Evolutionary conservation across 192 early-diverging fungal genomes (phyloP), one percentile per base, ranked within the genome.

Genomic region (Backusella circina): DNA sequence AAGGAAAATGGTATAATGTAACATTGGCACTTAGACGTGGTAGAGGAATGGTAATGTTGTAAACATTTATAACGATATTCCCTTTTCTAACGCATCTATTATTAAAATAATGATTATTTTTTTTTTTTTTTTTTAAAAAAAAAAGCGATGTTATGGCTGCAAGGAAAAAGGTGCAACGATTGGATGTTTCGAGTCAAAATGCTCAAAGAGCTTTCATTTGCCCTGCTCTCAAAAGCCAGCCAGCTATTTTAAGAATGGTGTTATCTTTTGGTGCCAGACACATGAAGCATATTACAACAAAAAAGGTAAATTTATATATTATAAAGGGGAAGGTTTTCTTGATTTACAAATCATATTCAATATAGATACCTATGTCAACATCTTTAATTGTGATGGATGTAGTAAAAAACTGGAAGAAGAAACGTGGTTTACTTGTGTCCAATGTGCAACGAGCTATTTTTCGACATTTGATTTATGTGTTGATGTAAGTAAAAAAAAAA

Each of bases 121-220:
- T 85, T 36, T 21, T 30, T 70, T 44, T 64, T 38, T 2, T 51
- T 32, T 85, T 35, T n/a, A 41, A 72, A 67, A 66, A 65, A 68
- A 9, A 12, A 76, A 91, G 88, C 88, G 87, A 83, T 96, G 96
- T 70, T 82, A 84, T 5, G 80, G 54, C 2, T 97, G 96, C 79
- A 90, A 89, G 67, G 90, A 91, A 74, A 89, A 90, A 12, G 96
- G 96, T 0, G 95, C 96, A 0, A 94, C 95, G 0, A 85, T 94
- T 33, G 95, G 95, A 10, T 97, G 96, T 76, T 96, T 96, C 78
- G 90, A 96, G 71, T 86, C 87, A 6, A 90, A 93, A 66, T 97
- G 96, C 76, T 82, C 86, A n/a, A 84, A 87, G 69, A 93, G 91
- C 28, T 97, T 93, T 73, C 96, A 97, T 75, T 81, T 96, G 5